Evolutionary conservation across 768 basidiomycete species (phyloP).

Genomic region (Rhodotorula kratochvilovae): DNA sequence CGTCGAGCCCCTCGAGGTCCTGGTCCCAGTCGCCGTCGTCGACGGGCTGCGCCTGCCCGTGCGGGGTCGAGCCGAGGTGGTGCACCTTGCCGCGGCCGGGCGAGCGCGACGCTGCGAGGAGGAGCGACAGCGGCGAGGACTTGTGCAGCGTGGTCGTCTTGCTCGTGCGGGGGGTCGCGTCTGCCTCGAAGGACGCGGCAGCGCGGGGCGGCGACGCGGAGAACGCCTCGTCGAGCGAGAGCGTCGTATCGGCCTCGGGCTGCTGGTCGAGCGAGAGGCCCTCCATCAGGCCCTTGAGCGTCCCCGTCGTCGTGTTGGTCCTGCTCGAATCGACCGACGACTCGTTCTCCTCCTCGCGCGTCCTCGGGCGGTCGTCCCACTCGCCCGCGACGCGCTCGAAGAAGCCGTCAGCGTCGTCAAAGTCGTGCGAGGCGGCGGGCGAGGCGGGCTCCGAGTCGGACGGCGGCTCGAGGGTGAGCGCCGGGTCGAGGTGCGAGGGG

Average conservation of each 20-base stretch:
- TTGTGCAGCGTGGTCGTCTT: slow-evolving; percentile 25
- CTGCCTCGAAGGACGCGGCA: background rate
- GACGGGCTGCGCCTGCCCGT: slow-evolving; percentile 6
- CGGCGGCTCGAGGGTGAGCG: background rate
- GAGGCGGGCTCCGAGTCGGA: background rate
- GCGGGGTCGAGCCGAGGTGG: slow-evolving; percentile 27
- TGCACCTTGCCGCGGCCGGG: slow-evolving; percentile 6
- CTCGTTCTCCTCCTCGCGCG: slow-evolving; percentile 12
- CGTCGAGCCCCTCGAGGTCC: slow-evolving; percentile 31
- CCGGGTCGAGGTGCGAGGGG: background rate
- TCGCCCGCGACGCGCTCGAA: background rate
- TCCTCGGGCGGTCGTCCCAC: background rate
- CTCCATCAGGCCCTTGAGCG: slow-evolving; percentile 12
- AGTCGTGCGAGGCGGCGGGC: background rate
- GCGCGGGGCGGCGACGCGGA: background rate
- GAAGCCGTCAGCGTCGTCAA: slow-evolving; percentile 7
- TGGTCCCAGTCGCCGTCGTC: slow-evolving; percentile 37
- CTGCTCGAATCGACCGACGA: slow-evolving; percentile 6
- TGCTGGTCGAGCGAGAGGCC: slow-evolving; percentile 9
- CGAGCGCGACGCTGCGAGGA: slow-evolving; percentile 1
- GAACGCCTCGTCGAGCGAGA: background rate
- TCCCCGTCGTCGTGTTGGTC: slow-evolving; percentile 10
- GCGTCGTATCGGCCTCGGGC: background rate
- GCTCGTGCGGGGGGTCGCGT: background rate
- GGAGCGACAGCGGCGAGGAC: slow-evolving; percentile 20